phyloP scores from a whole-genome alignment of 176 grass and related monocot genomes.

The Carex littledalei region DNA sequence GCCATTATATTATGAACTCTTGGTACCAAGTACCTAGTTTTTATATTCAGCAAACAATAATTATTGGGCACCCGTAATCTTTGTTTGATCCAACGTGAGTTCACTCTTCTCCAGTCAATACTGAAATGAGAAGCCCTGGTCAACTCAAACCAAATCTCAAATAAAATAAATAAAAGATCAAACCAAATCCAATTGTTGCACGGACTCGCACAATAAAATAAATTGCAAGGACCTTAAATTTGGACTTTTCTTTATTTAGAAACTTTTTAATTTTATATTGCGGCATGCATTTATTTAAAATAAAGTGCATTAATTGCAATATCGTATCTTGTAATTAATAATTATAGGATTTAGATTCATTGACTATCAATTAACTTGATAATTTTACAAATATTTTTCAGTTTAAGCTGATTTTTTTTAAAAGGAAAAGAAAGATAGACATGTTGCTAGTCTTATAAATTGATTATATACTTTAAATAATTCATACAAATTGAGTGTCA shows the following conservation, averaged over 20 bases:
- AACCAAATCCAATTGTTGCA: background rate
- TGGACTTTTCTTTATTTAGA: background rate
- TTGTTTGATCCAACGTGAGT: constrained; percentile 20
- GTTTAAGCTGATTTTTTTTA: background rate
- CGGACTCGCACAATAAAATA: background rate
- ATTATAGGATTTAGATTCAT: background rate
- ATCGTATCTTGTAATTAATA: background rate
- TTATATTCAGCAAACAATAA: constrained; percentile 17
- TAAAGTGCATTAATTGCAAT: background rate
- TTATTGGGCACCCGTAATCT: constrained; percentile 20
- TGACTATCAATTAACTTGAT: background rate
- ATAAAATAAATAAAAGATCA: background rate
- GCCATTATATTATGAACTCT: constrained; percentile 1
- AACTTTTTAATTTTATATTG: background rate
- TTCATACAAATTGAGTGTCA: background rate
- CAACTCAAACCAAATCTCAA: background rate
- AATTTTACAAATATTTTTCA: background rate
- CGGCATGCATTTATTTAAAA: background rate
- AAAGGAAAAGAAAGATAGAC: background rate
- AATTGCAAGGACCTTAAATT: background rate
- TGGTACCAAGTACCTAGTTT: constrained; percentile 21
- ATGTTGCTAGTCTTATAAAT: background rate
- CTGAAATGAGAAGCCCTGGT: background rate
- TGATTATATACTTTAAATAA: background rate
- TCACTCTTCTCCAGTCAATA: constrained; percentile 11